These are phyloP conservation scores for Pythium aphanidermatum DNA, from an alignment of 352 stramenopile species.

Conservation along the genomic window DNA sequence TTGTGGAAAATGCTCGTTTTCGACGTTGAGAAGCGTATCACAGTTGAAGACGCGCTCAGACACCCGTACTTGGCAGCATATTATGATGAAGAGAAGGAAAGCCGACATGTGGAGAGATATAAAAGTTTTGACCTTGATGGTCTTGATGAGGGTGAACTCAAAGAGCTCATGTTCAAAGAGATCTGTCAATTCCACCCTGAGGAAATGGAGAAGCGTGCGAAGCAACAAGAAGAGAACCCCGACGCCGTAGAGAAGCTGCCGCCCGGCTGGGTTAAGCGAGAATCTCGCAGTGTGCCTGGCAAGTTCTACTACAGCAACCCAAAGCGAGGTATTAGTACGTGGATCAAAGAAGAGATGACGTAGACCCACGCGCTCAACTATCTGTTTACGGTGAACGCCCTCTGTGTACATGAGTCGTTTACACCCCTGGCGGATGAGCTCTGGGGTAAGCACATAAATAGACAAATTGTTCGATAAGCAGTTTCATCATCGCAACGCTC, in stretches of 20 bases:
- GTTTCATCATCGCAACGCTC: no score
- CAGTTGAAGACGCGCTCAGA: constrained; percentile 92
- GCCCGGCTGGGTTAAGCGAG: constrained; percentile 79
- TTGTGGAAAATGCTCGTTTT: constrained; percentile 88
- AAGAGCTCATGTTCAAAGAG: constrained; percentile 90
- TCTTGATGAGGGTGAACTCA: constrained; percentile 75
- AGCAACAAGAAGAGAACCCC: constrained; percentile 64
- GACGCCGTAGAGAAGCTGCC: constrained; percentile 68
- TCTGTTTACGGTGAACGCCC: neutral
- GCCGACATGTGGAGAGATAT: constrained; percentile 61
- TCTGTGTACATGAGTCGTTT: constrained; percentile 5
- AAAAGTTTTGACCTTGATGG: constrained; percentile 84
- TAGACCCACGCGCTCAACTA: constrained; percentile 30
- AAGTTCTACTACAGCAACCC: constrained; percentile 90
- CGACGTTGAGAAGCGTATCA: constrained; percentile 94
- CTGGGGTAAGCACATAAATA: no score
- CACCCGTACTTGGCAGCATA: constrained; percentile 95
- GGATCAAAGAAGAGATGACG: constrained; percentile 84
- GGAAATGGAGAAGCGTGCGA: constrained; percentile 86
- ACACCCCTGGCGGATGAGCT: no score
- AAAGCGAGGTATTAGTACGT: constrained; percentile 86
- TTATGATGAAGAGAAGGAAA: constrained; percentile 75
- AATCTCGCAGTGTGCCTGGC: constrained; percentile 76
- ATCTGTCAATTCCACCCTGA: constrained; percentile 86
- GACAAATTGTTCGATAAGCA: no score